These are phyloP conservation scores for Colletotrichum sp. DNA, from an alignment of 2,329 filamentous ascomycete genomes.

Conservation along the genomic window DNA sequence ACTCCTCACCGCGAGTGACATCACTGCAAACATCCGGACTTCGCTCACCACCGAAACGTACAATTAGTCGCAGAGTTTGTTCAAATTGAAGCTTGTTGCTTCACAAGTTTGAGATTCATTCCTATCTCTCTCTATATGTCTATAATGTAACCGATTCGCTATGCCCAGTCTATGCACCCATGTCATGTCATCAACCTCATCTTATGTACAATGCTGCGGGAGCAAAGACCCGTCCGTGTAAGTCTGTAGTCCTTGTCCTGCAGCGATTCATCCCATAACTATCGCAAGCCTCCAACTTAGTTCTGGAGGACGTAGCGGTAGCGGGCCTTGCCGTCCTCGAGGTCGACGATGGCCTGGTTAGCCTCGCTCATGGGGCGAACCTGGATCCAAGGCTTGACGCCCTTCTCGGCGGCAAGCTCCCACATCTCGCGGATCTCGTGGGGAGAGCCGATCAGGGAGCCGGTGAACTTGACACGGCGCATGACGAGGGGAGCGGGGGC, in stretches of 20 bases:
- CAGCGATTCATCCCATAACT: neutral
- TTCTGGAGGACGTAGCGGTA: constrained; percentile 53
- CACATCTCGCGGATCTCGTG: constrained; percentile 65
- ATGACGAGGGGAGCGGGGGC: constrained; percentile 60
- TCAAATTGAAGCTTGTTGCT: neutral
- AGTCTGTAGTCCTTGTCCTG: neutral
- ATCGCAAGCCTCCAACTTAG: constrained; percentile 26
- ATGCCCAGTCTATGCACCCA: constrained; percentile 9
- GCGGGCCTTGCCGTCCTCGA: constrained; percentile 57
- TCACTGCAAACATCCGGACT: neutral
- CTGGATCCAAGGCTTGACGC: constrained; percentile 62
- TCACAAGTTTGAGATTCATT: neutral
- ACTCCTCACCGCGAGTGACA: neutral
- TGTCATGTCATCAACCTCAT: constrained; percentile 12
- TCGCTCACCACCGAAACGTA: neutral
- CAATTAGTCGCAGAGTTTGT: neutral
- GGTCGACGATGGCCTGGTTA: constrained; percentile 59
- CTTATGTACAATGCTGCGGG: neutral
- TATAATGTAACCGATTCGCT: constrained; percentile 18
- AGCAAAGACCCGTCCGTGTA: neutral
- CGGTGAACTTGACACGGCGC: constrained; percentile 58
- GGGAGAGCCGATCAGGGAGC: constrained; percentile 53
- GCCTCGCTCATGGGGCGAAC: constrained; percentile 58
- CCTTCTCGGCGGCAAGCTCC: constrained; percentile 59
- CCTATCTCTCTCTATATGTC: constrained; percentile 5